Evolutionary conservation across 2,329 filamentous ascomycete genomes (phyloP), one percentile per base, ranked within the genome.

Genomic region (Colletotrichum incanum): DNA sequence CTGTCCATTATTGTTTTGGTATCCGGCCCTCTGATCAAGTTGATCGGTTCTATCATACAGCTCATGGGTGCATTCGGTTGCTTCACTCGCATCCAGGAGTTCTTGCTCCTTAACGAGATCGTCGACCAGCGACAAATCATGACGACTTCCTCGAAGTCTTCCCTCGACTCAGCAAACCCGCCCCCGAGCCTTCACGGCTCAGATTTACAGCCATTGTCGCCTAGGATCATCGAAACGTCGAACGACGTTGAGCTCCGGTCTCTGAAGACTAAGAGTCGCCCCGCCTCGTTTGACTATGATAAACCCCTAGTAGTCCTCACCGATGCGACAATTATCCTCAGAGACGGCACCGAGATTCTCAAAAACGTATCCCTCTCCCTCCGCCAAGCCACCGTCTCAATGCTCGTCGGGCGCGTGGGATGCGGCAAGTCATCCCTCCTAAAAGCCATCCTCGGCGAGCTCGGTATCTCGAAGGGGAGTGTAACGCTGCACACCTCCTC

Each of bases 371-470:
- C 73, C n/a, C 23, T 82, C 8, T 28, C 18, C 0, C 41, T 82
- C 1, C 31, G 49, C 0, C 39, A 61, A 0, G 72, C 76, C 5
- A 77, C 73, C 0, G 62, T 84, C 0, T 84, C 78, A 16, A 80
- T 85, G 71, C 52, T 86, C 2, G 76, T 85, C 1, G 84, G 85
- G 0, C 80, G 79, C 0, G 83, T 86, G 0, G 85, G 84, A 0
- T 82, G 82, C n/a, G 84, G 85, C 31, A 87, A 86, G 61, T 82
- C 83, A 0, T 80, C 79, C 0, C 73, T 86, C 0, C 72, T 85
- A 12, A 79, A 83, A 41, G 79, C 80, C 0, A 75, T 86, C 0
- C 73, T 85, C 0, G 82, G 84, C 0, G 84, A 85, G 67, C 73
- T 80, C 0, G 66, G 65, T 0, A 69, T 84, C n/a, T 74, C 68